Conservation (phyloP, 1,284 basidiomycete species). For the Phenoliferia sp. region DNA sequence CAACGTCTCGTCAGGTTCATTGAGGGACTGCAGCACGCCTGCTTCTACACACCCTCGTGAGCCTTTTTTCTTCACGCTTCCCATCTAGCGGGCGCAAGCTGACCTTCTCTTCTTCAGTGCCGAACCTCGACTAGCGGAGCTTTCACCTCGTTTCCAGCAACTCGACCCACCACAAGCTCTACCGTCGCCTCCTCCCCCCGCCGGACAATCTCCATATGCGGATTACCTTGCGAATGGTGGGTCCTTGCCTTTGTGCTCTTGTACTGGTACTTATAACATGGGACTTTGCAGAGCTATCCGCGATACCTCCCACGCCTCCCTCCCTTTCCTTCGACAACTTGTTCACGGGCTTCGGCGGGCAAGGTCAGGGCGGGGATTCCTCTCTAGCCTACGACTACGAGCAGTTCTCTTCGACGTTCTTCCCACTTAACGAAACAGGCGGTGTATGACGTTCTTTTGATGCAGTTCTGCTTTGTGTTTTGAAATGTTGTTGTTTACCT, state of each 20-base stretch:
- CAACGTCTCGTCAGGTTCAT: slow-evolving; percentile 3
- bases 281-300: not conserved
- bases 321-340: not conserved
- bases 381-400: not conserved
- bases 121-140: slow-evolving; percentile 15
- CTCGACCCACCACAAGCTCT: not conserved
- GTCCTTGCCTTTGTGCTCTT: not conserved
- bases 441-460: too few relatives aligned
- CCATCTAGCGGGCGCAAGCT: not conserved
- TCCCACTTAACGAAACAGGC: not conserved
- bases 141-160: slow-evolving; percentile 6
- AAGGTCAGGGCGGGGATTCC: not conserved
- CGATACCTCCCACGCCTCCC: not conserved
- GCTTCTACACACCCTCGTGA: slow-evolving; percentile 16
- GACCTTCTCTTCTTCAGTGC: not conserved
- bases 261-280: not conserved
- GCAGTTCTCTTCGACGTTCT: not conserved
- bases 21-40: slow-evolving; percentile 17
- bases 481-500: too few relatives aligned
- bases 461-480: too few relatives aligned
- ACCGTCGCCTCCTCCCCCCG: not conserved
- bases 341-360: not conserved
- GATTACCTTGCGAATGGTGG: not conserved
- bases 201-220: not conserved
- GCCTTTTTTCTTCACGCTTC: not conserved